Percentiles rank a stretch among this genome's conserved stretches.
These are phyloP conservation scores for Rhodocollybia butyracea DNA, from an alignment of 768 basidiomycete species.

Conservation along the genomic window DNA sequence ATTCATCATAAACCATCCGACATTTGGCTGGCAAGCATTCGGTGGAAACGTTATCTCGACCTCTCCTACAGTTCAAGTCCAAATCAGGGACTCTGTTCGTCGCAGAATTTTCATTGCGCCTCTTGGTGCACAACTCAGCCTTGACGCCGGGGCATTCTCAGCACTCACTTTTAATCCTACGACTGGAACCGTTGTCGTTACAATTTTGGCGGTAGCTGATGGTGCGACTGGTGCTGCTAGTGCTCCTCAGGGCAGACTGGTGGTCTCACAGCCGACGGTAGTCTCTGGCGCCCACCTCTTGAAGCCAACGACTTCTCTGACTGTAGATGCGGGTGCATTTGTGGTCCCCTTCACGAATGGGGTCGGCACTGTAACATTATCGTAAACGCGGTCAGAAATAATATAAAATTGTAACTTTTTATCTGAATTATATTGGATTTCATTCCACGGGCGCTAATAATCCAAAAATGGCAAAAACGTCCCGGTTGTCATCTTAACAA, in stretches of 20 bases:
- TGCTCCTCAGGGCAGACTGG: constrained; percentile 42
- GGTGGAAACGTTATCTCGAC: constrained; percentile 44
- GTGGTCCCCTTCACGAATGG: constrained; percentile 41
- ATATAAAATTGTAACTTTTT: not conserved
- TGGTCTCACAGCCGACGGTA: constrained; percentile 40
- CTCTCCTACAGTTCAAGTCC: constrained; percentile 37
- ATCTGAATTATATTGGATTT: not conserved
- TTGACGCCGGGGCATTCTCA: constrained; percentile 53
- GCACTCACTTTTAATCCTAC: constrained; percentile 37
- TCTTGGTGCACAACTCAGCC: constrained; percentile 39
- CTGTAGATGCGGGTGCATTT: constrained; percentile 43
- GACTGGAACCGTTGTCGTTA: constrained; percentile 34
- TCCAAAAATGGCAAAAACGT: too few relatives aligned
- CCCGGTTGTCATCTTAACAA: too few relatives aligned
- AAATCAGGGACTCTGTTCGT: constrained; percentile 44
- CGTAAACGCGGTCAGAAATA: not conserved
- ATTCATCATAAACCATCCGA: constrained; percentile 47
- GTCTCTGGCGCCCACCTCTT: constrained; percentile 36
- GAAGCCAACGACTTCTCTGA: constrained; percentile 34
- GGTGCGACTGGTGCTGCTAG: constrained; percentile 38
- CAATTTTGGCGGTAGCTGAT: constrained; percentile 32
- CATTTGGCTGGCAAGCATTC: constrained; percentile 62
- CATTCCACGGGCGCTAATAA: not conserved
- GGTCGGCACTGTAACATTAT: not conserved
- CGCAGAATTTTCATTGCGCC: constrained; percentile 51